Evolutionary conservation across 176 grass and related monocot species (phyloP).

Genomic region (Hsuehochloa calcarea): DNA sequence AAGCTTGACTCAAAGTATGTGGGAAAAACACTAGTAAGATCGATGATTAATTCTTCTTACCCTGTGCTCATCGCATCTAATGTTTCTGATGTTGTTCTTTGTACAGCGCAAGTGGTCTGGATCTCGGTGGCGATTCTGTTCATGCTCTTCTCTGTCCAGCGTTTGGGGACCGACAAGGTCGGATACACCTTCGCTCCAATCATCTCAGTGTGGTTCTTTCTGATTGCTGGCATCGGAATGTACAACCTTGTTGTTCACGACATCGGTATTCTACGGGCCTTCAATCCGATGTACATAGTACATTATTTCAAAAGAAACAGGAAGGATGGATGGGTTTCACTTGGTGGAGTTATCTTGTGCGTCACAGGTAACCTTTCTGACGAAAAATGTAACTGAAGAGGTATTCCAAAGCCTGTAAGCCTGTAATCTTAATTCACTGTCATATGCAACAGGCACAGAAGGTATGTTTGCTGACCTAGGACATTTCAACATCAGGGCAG

Average conservation of each 20-base stretch:
- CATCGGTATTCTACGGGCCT: slow-evolving; percentile 48
- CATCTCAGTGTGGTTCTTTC: slow-evolving; percentile 69
- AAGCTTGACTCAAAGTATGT: slow-evolving; percentile 60
- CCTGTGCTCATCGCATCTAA: slow-evolving; percentile 10
- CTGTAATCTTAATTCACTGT: slow-evolving; percentile 18
- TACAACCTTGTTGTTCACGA: slow-evolving; percentile 62
- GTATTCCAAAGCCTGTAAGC: not conserved
- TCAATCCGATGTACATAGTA: slow-evolving; percentile 73
- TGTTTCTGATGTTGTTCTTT: not conserved
- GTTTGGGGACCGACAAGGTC: slow-evolving; percentile 81
- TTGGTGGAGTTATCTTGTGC: slow-evolving; percentile 73
- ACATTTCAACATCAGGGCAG: slow-evolving; percentile 76
- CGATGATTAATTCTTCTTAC: not conserved
- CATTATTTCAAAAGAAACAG: slow-evolving; percentile 62
- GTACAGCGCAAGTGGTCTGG: slow-evolving; percentile 53
- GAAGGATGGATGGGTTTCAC: slow-evolving; percentile 66
- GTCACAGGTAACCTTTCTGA: slow-evolving; percentile 54
- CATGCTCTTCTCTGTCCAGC: slow-evolving; percentile 65
- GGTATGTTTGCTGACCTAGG: slow-evolving; percentile 83
- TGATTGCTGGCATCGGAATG: slow-evolving; percentile 58
- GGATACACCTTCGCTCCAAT: slow-evolving; percentile 80
- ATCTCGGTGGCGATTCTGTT: slow-evolving; percentile 71
- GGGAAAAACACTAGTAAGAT: not conserved
- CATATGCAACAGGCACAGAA: slow-evolving; percentile 61
- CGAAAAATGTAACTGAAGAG: slow-evolving; percentile 8